Percentiles rank a stretch among this genome's conserved stretches.
phyloP scores from a whole-genome alignment of 179 eudicot species.

The Actinidia arguta region DNA sequence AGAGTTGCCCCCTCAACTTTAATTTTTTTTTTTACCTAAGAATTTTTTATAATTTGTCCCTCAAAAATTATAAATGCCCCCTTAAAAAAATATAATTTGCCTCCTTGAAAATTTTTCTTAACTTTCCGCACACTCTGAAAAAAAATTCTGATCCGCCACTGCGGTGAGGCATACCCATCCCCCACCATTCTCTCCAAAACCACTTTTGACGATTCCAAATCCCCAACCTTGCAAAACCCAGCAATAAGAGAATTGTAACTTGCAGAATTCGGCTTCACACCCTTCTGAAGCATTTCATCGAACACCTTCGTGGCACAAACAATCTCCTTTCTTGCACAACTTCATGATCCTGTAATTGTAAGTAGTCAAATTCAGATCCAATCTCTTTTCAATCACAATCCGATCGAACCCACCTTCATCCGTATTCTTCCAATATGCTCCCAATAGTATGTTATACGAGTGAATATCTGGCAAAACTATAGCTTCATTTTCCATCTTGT shows the following conservation, averaged over 20 bases:
- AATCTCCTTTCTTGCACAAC: constrained; percentile 38
- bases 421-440: constrained; percentile 24
- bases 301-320: constrained; percentile 33
- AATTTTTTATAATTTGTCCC: too few species aligned
- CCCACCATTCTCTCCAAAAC: constrained; percentile 35
- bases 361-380: constrained; percentile 37
- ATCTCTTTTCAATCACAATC: constrained; percentile 24
- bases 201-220: constrained; percentile 33
- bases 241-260: constrained; percentile 33
- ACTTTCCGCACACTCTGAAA: too few species aligned
- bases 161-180: too few species aligned
- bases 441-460: constrained; percentile 33
- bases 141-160: too few species aligned
- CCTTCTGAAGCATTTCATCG: constrained; percentile 38
- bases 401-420: constrained; percentile 32
- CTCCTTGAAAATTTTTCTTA: too few species aligned
- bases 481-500: constrained; percentile 26
- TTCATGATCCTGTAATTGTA: constrained; percentile 34
- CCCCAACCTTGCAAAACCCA: constrained; percentile 39
- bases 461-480: constrained; percentile 27
- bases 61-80: too few species aligned
- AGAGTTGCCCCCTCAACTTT: too few species aligned
- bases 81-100: too few species aligned
- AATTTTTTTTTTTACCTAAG: too few species aligned
- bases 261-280: constrained; percentile 31